These are phyloP conservation scores for Debaryomyces robertsiae DNA, from an alignment of 1,139 yeast species.

Conservation along the genomic window DNA sequence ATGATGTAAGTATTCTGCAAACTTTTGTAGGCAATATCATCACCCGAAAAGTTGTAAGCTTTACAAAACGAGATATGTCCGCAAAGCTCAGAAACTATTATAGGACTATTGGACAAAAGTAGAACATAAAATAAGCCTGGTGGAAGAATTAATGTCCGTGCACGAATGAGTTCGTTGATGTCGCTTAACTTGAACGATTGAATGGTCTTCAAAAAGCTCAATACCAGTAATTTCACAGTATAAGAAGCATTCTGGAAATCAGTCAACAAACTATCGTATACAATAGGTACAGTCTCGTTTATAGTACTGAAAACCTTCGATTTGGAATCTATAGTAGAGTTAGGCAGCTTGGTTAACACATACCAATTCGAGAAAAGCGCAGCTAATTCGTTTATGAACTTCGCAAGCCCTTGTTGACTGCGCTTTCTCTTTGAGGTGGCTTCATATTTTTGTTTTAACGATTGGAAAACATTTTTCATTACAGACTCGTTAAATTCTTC, in stretches of 20 bases:
- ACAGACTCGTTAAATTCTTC: conserved; percentile 5
- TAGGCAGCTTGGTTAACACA: not conserved
- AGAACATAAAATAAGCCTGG: conserved; percentile 39
- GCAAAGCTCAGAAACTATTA: conserved; percentile 50
- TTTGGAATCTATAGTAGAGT: not conserved
- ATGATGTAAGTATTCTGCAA: conserved; percentile 56
- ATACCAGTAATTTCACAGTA: conserved; percentile 11
- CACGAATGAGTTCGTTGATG: conserved; percentile 16
- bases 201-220: conserved; percentile 17
- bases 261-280: conserved; percentile 13
- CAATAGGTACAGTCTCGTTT: conserved; percentile 12
- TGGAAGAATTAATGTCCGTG: conserved; percentile 33
- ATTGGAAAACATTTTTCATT: conserved; percentile 4
- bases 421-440: conserved; percentile 7
- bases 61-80: conserved; percentile 52
- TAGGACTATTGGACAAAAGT: conserved; percentile 42
- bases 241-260: conserved; percentile 3
- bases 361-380: conserved; percentile 10
- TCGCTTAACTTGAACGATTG: conserved; percentile 13
- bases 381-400: conserved; percentile 7
- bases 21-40: conserved; percentile 27
- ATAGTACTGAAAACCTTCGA: conserved; percentile 11
- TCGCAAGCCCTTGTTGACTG: not conserved
- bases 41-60: conserved; percentile 21
- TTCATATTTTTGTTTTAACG: not conserved